Base-by-base conservation (phyloP, 148 eudicot genomes). In the Rhododendron kiyosumense region DNA sequence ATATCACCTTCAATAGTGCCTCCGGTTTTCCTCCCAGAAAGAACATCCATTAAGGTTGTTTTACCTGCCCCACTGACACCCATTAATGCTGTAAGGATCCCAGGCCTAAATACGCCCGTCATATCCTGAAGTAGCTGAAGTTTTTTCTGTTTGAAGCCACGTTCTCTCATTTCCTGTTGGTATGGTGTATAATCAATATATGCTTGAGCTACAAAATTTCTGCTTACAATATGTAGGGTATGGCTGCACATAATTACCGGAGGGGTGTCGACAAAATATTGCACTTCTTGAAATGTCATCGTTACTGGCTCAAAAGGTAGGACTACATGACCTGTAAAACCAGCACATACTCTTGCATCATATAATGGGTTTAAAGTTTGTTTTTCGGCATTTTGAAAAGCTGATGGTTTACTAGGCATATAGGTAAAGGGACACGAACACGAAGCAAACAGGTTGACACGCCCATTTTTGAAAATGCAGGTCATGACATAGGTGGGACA, bases 51-150 rank as follows among this genome's bases (percentile, higher is more conserved):
- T 1, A 90, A 86, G 69, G 91, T 90, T 32, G 89, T 90, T 85
- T 88, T 89, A 7, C 91, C 91, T 24, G 91, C 91, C 26, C 91
- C 91, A 80, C 89, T 89, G 3, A 89, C 87, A 80, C 91, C 91
- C 88, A 90, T 90, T 22, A 90, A 86, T 48, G 91, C 91, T 79
- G 89, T 90, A 51, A 90, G 85, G 34, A 88, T 59, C 26, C 91
- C 87, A 7, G 91, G 88, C 82, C 88, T 86, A 32, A 88, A 86
- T 59, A 81, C 79, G 0, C 90, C 90, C 61, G 88, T 88, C 45
- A 88, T 84, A 76, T 88, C 86, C 9, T 74, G 86, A 59, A 88
- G 86, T 1, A 88, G 78, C 46, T 86, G 90, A 61, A 88, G 85
- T 81, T 63, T 86, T 38, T 87, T 75, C 46, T 86, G 54, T 43